A percentile compares a stretch with the other conserved stretches of the same genome.
These are phyloP conservation scores for Skeletonema marinoi DNA, from an alignment of 108 stramenopile genomes.

Conservation along the genomic window DNA sequence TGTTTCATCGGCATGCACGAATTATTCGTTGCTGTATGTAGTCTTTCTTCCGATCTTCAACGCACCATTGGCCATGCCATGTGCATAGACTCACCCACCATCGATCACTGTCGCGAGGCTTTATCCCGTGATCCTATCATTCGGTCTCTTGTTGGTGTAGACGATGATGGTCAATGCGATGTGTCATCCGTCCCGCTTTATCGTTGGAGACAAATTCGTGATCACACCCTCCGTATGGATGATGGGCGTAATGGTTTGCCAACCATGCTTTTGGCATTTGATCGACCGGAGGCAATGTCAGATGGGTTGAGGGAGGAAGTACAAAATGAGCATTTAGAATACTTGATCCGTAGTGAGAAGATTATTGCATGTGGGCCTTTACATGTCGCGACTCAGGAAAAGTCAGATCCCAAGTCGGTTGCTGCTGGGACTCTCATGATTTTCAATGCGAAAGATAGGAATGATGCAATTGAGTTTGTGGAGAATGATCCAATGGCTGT, in stretches of 20 bases:
- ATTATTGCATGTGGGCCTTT: conserved; percentile 78
- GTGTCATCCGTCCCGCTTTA: conserved; percentile 63
- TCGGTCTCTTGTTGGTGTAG: conserved; percentile 59
- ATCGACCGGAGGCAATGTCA: conserved; percentile 55
- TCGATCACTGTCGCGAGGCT: conserved; percentile 66
- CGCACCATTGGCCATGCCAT: conserved; percentile 77
- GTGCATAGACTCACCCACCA: conserved; percentile 71
- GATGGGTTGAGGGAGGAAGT: conserved; percentile 56
- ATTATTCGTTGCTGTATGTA: conserved; percentile 14
- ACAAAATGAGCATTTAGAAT: conserved; percentile 58
- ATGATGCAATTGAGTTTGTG: conserved; percentile 77
- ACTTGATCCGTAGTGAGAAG: conserved; percentile 73
- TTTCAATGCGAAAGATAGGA: conserved; percentile 81
- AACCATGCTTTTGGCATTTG: conserved; percentile 65
- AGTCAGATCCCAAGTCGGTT: conserved; percentile 69
- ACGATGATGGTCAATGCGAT: conserved; percentile 34
- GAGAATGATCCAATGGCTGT: conserved; percentile 71
- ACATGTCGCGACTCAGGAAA: conserved; percentile 72
- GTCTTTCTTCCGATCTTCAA: conserved; percentile 76
- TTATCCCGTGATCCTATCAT: conserved; percentile 73
- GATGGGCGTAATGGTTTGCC: conserved; percentile 81
- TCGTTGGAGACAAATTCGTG: conserved; percentile 88
- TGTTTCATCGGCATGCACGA: not conserved
- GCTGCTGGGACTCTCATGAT: conserved; percentile 76
- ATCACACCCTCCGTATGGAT: conserved; percentile 74